These are phyloP conservation scores for Zelopaecilomyces penicillatus DNA, from an alignment of 2,329 filamentous ascomycete genomes.

Conservation along the genomic window DNA sequence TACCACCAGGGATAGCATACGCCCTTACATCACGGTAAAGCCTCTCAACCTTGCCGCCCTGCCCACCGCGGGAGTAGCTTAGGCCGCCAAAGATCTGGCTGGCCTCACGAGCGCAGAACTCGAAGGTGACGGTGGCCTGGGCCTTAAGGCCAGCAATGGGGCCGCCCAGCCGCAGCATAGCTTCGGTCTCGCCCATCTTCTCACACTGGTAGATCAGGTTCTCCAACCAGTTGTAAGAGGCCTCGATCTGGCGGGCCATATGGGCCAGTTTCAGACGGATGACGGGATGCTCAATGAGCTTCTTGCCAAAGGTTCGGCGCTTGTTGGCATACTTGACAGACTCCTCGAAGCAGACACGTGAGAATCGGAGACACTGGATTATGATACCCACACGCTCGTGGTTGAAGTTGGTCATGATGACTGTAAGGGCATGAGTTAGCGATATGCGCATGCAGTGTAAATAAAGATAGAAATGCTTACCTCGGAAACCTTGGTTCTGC, in stretches of 20 bases:
- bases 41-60: slow-evolving; percentile 91
- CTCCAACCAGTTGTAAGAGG: slow-evolving; percentile 94
- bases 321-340: slow-evolving; percentile 96
- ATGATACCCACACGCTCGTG: slow-evolving; percentile 98
- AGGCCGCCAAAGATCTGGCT: slow-evolving; percentile 96
- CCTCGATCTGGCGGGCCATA: slow-evolving; percentile 97
- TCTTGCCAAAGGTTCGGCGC: slow-evolving; percentile 92
- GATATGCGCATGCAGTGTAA: not conserved
- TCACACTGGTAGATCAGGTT: slow-evolving; percentile 89
- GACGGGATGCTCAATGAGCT: slow-evolving; percentile 91
- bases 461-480: slow-evolving; percentile 28
- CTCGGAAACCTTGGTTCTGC: slow-evolving; percentile 94
- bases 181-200: slow-evolving; percentile 88
- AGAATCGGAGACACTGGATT: slow-evolving; percentile 93
- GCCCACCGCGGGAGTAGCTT: slow-evolving; percentile 84
- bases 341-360: slow-evolving; percentile 94
- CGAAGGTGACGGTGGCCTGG: slow-evolving; percentile 87
- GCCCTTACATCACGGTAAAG: slow-evolving; percentile 92
- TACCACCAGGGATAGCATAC: slow-evolving; percentile 92
- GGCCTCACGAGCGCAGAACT: slow-evolving; percentile 94
- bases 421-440: slow-evolving; percentile 30
- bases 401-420: slow-evolving; percentile 99
- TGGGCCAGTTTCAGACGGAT: slow-evolving; percentile 96
- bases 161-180: slow-evolving; percentile 90
- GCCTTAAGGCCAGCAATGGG: slow-evolving; percentile 92